Base-by-base conservation (phyloP, 2,329 filamentous ascomycete genomes). In the Madurella mycetomatis region DNA sequence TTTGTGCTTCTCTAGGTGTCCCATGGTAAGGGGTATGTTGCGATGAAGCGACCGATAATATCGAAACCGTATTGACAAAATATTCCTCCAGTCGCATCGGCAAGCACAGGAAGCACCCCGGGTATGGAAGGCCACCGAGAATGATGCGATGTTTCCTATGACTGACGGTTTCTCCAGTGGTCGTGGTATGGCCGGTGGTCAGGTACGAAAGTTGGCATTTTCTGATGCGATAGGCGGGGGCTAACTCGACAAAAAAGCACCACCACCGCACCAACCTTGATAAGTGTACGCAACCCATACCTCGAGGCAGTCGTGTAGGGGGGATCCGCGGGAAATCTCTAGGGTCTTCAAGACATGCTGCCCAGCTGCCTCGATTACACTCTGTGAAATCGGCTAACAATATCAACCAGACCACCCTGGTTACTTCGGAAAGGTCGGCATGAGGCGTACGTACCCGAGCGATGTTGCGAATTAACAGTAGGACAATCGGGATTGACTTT, bases 351-450 rank as follows among this genome's bases (percentile, higher is more conserved):
- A 34, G 34, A 54, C 53, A 53, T 42, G 41, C 51, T 31, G 40
- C 53, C 30, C 48, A 19, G 16, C 49, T 41, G 51, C 45, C 15
- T n/a, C 88, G 71, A 92, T 87, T 76, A 92, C 90, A 79, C 80
- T 91, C 70, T 87, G 90, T 76, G 86, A 61, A 41, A 53, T 40
- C 50, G 11, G 53, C 63, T 64, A 62, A 62, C 56, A 47, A 53
- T 45, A 92, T 80, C 91, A 32, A 46, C 39, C 41, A 64, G 62
- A 92, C 86, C 90, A 95, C 74, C 91, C 92, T 62, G 94, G 94
- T 90, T 97, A 97, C 89, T 97, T 96, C 79, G 90, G 90, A 80
- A 96, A 96, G 82, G 89, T 92, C 68, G 88, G 88, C 80, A 92
- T 92, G 88, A 83, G 89, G 72, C 63, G 59, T 60, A 60, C 44